phyloP scores from a whole-genome alignment of 2,329 filamentous ascomycete genomes.

The Claviceps sp. region DNA sequence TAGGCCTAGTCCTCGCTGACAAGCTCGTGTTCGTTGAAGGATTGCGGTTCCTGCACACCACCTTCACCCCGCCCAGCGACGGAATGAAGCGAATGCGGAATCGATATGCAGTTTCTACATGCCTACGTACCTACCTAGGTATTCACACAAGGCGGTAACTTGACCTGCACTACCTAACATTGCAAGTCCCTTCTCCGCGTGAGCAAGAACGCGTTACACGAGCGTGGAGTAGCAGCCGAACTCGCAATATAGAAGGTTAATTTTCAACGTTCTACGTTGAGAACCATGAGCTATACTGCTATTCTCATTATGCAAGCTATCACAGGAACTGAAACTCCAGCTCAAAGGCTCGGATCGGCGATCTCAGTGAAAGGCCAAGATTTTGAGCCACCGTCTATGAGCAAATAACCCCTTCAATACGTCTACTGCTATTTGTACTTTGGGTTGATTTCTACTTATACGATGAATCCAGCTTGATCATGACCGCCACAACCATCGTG shows the following conservation, averaged over 20 bases:
- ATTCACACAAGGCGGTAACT: no score
- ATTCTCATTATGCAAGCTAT: no score
- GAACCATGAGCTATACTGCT: neutral
- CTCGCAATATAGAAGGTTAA: neutral
- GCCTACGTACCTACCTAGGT: no score
- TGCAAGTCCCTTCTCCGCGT: neutral
- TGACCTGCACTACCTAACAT: no score
- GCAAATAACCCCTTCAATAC: no score
- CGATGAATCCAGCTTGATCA: no score
- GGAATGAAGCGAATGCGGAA: neutral
- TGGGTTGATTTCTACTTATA: no score
- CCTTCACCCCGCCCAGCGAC: constrained; percentile 8
- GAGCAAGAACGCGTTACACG: neutral
- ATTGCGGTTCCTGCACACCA: constrained; percentile 18
- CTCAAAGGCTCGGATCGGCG: no score
- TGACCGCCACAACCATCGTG: neutral
- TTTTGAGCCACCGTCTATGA: no score
- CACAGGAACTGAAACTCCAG: no score
- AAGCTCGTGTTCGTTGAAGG: constrained; percentile 13
- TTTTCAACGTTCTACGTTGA: neutral
- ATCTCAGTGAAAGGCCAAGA: no score
- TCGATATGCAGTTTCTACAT: neutral
- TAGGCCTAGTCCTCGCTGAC: neutral
- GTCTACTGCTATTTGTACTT: no score
- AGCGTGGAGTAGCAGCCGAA: neutral